These are phyloP conservation scores for Harringtonia lauricola DNA, from an alignment of 2,329 filamentous ascomycete genomes.

Conservation along the genomic window DNA sequence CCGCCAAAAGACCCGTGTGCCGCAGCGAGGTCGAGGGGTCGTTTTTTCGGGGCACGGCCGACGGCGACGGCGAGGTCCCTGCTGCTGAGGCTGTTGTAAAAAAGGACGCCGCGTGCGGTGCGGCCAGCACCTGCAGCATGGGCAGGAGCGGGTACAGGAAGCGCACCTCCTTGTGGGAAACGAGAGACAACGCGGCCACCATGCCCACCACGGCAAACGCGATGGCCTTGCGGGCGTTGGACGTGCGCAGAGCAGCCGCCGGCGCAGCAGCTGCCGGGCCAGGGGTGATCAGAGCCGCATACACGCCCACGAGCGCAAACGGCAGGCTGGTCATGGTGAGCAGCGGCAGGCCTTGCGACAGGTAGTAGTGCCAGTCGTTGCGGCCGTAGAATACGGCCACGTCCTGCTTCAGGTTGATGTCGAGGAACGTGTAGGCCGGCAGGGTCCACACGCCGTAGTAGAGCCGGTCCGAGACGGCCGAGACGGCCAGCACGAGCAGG, in stretches of 20 bases:
- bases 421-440: constrained; percentile 74
- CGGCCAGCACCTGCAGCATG: constrained; percentile 70
- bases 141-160: constrained; percentile 93
- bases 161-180: constrained; percentile 93
- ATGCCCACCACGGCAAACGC: constrained; percentile 49
- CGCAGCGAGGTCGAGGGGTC: constrained; percentile 20
- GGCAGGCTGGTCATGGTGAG: constrained; percentile 76
- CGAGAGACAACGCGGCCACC: constrained; percentile 55
- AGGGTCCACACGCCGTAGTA: constrained; percentile 86
- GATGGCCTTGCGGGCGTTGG: constrained; percentile 40
- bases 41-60: constrained; percentile 12
- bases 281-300: constrained; percentile 24
- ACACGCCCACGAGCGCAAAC: constrained; percentile 58
- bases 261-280: background rate
- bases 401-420: constrained; percentile 82
- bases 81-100: constrained; percentile 34
- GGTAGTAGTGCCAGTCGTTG: constrained; percentile 88
- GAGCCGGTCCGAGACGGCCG: constrained; percentile 56
- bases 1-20: constrained; percentile 44
- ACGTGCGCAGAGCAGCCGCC: constrained; percentile 21
- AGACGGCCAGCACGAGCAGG: constrained; percentile 48
- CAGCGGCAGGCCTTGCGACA: constrained; percentile 80
- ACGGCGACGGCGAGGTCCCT: constrained; percentile 11
- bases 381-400: constrained; percentile 86
- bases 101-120: constrained; percentile 53